Evolutionary conservation across 345 rosid genomes (phyloP).

Genomic region (Corymbia maculata): DNA sequence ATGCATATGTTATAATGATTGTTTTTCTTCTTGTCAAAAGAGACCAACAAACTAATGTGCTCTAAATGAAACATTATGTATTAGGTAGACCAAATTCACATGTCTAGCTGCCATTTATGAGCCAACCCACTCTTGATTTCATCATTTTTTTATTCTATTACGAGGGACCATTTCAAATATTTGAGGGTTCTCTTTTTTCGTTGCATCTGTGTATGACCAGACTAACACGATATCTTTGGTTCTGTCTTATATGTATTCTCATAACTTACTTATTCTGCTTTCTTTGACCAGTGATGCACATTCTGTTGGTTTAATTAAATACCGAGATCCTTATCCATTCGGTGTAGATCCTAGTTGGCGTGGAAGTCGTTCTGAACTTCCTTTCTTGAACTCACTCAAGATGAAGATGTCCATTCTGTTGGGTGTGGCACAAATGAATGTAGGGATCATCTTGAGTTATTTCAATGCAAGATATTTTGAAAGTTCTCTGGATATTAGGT

Average conservation of each 20-base stretch:
- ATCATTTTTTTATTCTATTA: not conserved
- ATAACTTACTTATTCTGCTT: conserved; percentile 1
- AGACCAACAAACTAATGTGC: not conserved
- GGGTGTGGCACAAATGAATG: conserved; percentile 93
- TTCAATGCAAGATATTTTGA: conserved; percentile 76
- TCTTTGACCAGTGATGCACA: conserved; percentile 57
- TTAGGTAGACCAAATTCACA: not conserved
- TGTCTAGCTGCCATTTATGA: not conserved
- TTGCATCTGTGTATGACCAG: not conserved
- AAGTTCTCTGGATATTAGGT: conserved; percentile 80
- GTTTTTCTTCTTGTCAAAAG: not conserved
- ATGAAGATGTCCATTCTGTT: conserved; percentile 97
- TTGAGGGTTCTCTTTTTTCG: not conserved
- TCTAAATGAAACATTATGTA: not conserved
- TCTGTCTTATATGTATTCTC: not conserved
- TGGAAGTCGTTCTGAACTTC: conserved; percentile 94
- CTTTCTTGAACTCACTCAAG: conserved; percentile 89
- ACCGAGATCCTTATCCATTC: conserved; percentile 79
- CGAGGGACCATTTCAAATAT: not conserved
- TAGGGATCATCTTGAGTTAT: conserved; percentile 79
- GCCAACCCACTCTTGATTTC: not conserved
- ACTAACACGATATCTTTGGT: not conserved
- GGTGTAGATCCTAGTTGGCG: conserved; percentile 99
- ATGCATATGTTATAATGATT: not conserved
- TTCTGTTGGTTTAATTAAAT: conserved; percentile 67